phyloP scores from a whole-genome alignment of 2,329 filamentous ascomycete species.

The Hypoxylon sp. region DNA sequence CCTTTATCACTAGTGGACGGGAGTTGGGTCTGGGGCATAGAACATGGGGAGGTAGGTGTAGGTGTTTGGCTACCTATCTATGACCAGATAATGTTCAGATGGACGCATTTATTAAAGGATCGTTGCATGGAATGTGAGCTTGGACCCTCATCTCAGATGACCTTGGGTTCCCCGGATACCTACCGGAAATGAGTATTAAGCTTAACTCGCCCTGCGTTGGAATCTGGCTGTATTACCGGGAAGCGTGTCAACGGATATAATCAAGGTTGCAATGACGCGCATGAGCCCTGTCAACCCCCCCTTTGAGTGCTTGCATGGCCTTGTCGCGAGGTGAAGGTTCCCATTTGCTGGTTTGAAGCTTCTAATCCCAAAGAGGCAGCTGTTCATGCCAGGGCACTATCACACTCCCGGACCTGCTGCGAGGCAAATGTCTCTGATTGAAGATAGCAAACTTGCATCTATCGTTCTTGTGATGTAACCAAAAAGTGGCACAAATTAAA shows the following conservation, averaged over 20 bases:
- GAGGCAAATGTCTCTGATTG: slow-evolving; percentile 39
- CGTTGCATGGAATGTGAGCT: slow-evolving; percentile 45
- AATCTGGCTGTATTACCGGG: slow-evolving; percentile 28
- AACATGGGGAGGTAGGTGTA: slow-evolving; percentile 14
- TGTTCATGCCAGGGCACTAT: slow-evolving; percentile 50
- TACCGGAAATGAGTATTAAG: slow-evolving; percentile 36
- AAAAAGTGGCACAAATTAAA: slow-evolving; percentile 28
- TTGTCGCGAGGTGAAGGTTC: slow-evolving; percentile 31
- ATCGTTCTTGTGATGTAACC: slow-evolving; percentile 41
- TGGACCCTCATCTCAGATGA: slow-evolving; percentile 38
- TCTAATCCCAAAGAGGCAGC: slow-evolving; percentile 52
- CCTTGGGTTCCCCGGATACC: slow-evolving; percentile 28
- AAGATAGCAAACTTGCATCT: slow-evolving; percentile 37
- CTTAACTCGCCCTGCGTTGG: slow-evolving; percentile 31
- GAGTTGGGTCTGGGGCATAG: slow-evolving; percentile 7
- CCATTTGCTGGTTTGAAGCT: slow-evolving; percentile 42
- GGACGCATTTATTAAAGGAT: slow-evolving; percentile 33
- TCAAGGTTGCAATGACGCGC: slow-evolving; percentile 45
- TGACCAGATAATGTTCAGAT: slow-evolving; percentile 29
- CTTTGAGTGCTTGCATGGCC: slow-evolving; percentile 39
- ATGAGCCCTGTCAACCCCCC: slow-evolving; percentile 36
- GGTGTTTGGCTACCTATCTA: slow-evolving; percentile 39
- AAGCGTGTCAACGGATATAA: slow-evolving; percentile 40
- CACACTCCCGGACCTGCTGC: slow-evolving; percentile 45
- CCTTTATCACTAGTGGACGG: slow-evolving; percentile 30